A percentile compares a stretch with the other conserved stretches of the same genome.
Conservation (phyloP, 1,284 basidiomycete species). For the Hypsizygus ulmarius region DNA sequence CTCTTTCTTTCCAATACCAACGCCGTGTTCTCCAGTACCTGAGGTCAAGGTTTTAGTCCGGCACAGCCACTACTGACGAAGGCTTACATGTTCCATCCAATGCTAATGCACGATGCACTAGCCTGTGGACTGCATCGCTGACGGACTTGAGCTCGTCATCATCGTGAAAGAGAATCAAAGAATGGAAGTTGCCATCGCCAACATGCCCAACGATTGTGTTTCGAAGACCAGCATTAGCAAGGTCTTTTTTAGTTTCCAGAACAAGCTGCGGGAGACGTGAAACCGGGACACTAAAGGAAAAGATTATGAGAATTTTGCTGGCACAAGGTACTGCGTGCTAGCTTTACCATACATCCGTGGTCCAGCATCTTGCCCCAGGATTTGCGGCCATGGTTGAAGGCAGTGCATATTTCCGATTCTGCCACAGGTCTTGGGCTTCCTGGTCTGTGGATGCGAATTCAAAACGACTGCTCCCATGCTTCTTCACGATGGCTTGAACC, state of each 20-base stretch:
- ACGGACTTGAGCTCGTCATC: conserved; percentile 58
- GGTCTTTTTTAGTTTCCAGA: conserved; percentile 76
- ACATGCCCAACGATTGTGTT: conserved; percentile 85
- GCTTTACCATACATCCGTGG: conserved; percentile 80
- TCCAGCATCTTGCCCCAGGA: conserved; percentile 73
- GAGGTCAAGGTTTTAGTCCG: neutral
- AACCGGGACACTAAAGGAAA: conserved; percentile 70
- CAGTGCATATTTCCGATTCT: conserved; percentile 82
- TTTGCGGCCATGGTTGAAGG: conserved; percentile 68
- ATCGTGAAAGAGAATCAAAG: conserved; percentile 62
- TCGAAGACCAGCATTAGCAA: conserved; percentile 55
- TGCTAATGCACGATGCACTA: conserved; percentile 63
- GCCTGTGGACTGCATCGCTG: conserved; percentile 60
- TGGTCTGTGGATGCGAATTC: conserved; percentile 75
- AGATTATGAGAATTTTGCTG: conserved; percentile 2
- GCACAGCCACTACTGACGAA: neutral
- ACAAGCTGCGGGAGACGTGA: conserved; percentile 67
- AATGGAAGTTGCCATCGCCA: conserved; percentile 82
- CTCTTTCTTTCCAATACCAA: conserved; percentile 77
- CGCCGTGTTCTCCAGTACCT: conserved; percentile 56
- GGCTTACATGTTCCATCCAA: conserved; percentile 72
- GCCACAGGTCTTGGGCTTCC: conserved; percentile 83
- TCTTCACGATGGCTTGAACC: conserved; percentile 60
- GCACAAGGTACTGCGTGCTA: neutral
- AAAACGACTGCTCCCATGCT: conserved; percentile 69